phyloP scores from a whole-genome alignment of 345 rosid species.

The Acer negundo region DNA sequence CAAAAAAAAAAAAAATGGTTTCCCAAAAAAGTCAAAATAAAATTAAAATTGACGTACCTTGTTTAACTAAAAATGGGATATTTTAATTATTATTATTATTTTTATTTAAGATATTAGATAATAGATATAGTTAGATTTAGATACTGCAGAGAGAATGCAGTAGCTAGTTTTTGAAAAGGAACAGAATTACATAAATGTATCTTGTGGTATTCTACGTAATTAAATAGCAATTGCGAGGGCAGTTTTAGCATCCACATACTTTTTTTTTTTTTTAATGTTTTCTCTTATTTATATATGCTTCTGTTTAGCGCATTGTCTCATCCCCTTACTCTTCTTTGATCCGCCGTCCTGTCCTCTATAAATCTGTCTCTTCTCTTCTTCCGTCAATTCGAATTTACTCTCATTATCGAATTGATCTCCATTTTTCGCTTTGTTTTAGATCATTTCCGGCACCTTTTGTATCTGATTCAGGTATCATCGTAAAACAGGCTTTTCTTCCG shows the following conservation, averaged over 20 bases:
- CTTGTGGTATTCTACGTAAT: constrained; percentile 20
- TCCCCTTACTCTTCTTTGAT: constrained; percentile 10
- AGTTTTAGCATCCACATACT: not conserved
- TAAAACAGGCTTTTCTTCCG: not conserved
- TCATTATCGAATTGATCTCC: not conserved
- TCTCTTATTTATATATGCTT: constrained; percentile 17
- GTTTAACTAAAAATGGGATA: not conserved
- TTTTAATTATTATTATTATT: not conserved
- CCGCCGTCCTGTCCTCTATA: constrained; percentile 12
- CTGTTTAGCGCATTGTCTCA: constrained; percentile 18
- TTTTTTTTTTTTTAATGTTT: not conserved
- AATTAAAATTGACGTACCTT: not conserved
- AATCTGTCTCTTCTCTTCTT: not conserved
- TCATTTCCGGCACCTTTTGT: constrained; percentile 1
- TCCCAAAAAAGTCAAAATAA: not conserved
- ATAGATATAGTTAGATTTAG: not conserved
- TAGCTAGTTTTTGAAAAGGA: not conserved
- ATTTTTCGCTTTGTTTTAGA: not conserved
- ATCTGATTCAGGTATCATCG: constrained; percentile 9
- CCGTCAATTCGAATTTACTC: not conserved
- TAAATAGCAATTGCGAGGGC: not conserved
- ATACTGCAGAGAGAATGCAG: not conserved
- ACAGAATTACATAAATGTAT: not conserved
- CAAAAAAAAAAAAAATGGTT: not conserved
- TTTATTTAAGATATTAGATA: not conserved